Percentiles rank a stretch among this genome's conserved stretches.
Conservation (phyloP, 495 filamentous ascomycete species). For the Penicillium cataractarum region DNA sequence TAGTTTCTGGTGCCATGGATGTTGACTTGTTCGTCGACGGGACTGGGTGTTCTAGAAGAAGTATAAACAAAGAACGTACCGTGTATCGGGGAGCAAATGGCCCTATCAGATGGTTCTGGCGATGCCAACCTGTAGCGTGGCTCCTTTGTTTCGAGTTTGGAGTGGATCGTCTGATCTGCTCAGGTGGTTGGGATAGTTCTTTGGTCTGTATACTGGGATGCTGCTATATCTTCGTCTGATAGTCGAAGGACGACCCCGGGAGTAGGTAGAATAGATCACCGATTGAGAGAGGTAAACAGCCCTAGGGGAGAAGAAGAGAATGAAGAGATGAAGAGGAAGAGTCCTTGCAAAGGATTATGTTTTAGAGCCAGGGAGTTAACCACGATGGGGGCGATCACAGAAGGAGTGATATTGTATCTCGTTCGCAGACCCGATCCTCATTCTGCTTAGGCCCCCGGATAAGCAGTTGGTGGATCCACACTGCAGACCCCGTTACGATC, state of each 20-base stretch:
- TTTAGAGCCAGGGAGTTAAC: background rate
- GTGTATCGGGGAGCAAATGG: background rate
- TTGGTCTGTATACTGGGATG: background rate
- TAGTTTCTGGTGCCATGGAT: slow-evolving; percentile 2
- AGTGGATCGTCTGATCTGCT: background rate
- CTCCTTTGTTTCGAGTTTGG: background rate
- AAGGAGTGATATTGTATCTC: background rate
- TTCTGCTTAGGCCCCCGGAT: slow-evolving; percentile 2
- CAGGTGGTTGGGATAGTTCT: background rate
- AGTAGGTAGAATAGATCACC: background rate
- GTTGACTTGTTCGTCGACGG: background rate
- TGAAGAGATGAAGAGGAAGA: background rate
- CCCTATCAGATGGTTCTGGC: background rate
- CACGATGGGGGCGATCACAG: background rate
- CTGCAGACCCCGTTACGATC: background rate
- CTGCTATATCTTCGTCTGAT: background rate
- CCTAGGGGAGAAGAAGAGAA: background rate
- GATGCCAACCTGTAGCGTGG: background rate
- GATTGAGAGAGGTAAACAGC: background rate
- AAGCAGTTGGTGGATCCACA: slow-evolving; percentile 1
- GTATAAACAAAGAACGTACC: slow-evolving; percentile 5
- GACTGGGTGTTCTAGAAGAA: slow-evolving; percentile 3
- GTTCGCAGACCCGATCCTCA: background rate
- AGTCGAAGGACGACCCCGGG: background rate
- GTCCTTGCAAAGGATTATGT: background rate